phyloP scores from a whole-genome alignment of 2,329 filamentous ascomycete genomes.

The Orbilia ellipsospora region DNA sequence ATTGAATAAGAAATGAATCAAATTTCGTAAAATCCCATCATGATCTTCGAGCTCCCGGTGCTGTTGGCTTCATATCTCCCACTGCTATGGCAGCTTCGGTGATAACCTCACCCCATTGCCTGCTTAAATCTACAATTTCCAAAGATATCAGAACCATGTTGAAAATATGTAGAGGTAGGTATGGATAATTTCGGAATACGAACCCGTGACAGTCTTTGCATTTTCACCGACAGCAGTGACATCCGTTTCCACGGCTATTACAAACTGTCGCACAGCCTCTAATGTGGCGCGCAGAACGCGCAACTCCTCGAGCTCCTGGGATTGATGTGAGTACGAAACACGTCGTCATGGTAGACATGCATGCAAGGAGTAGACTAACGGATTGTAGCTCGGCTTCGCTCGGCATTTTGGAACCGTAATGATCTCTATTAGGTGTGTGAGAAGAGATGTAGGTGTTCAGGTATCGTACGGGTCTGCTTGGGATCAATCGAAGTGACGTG shows the following conservation, averaged over 20 bases:
- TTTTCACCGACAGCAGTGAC: slow-evolving; percentile 55
- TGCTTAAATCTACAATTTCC: slow-evolving; percentile 33
- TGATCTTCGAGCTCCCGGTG: slow-evolving; percentile 18
- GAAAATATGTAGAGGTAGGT: not conserved
- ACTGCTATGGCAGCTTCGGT: slow-evolving; percentile 44
- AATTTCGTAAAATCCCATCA: not conserved
- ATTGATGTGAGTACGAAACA: not conserved
- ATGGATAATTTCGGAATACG: not conserved
- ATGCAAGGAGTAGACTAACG: slow-evolving; percentile 1
- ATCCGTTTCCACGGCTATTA: slow-evolving; percentile 56
- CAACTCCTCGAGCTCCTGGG: slow-evolving; percentile 58
- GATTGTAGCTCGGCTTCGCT: slow-evolving; percentile 42
- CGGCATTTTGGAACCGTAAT: slow-evolving; percentile 5
- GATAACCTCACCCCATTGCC: slow-evolving; percentile 41
- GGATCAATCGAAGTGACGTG: no score
- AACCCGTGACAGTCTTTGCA: slow-evolving; percentile 57
- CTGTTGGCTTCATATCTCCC: slow-evolving; percentile 42
- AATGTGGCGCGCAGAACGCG: slow-evolving; percentile 58
- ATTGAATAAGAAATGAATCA: no score
- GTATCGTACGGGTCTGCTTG: no score
- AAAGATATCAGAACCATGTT: not conserved
- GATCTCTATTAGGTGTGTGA: no score
- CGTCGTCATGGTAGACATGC: no score
- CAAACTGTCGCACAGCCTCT: slow-evolving; percentile 58
- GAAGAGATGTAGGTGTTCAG: no score